Conservation (phyloP, 2,329 filamentous ascomycete genomes). For the Talaromyces albobiverticillius region DNA sequence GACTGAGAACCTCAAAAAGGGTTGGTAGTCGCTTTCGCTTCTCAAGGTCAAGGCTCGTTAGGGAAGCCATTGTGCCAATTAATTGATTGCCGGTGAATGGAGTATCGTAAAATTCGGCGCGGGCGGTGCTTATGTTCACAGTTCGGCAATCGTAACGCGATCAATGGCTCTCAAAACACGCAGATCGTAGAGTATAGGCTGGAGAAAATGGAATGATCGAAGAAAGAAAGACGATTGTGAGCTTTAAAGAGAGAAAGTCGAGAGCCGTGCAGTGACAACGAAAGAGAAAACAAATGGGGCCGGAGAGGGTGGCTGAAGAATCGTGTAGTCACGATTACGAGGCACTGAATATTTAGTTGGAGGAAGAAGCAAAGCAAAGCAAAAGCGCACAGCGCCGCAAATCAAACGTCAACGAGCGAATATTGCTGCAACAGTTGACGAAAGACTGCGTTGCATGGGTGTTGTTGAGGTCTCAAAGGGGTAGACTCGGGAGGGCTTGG, state of each 20-base stretch:
- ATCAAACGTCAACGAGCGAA: slow-evolving; percentile 2
- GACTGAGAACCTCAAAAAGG: slow-evolving; percentile 90
- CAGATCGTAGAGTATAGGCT: background rate
- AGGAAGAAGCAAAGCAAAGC: background rate
- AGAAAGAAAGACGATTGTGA: background rate
- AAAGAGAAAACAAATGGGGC: background rate
- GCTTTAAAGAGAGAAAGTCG: background rate
- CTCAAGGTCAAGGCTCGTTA: slow-evolving; percentile 13
- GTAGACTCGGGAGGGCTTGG: background rate
- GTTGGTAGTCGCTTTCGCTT: slow-evolving; percentile 82
- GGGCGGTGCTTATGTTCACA: background rate
- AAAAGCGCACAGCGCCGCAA: slow-evolving; percentile 10
- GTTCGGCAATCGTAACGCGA: background rate
- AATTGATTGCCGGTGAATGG: background rate
- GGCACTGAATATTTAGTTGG: background rate
- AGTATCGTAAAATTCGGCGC: background rate
- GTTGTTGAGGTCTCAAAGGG: background rate
- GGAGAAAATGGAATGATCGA: background rate
- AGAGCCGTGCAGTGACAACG: background rate
- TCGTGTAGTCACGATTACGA: background rate
- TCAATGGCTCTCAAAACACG: background rate
- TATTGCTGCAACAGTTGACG: background rate
- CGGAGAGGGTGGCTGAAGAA: background rate
- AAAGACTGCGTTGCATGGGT: background rate
- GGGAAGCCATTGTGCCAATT: slow-evolving; percentile 8